Conservation (phyloP, 1,139 yeast genomes). For the Pichia sp. region DNA sequence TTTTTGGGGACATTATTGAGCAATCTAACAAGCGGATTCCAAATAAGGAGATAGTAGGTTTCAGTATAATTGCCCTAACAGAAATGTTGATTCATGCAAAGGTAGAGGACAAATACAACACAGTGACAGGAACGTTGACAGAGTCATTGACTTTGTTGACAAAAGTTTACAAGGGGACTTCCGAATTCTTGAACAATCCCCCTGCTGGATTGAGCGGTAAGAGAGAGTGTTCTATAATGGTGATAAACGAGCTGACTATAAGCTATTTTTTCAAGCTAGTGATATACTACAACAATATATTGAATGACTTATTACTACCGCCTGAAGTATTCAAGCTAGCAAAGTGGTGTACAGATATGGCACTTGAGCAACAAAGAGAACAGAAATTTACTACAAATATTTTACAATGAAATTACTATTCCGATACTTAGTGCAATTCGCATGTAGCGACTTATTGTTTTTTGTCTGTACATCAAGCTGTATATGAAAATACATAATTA, state of each 20-base stretch:
- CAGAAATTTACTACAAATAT: constrained; percentile 17
- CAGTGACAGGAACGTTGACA: constrained; percentile 50
- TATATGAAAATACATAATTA: background rate
- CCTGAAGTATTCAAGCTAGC: constrained; percentile 64
- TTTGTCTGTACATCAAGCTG: background rate
- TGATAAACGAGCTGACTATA: constrained; percentile 59
- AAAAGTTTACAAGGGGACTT: constrained; percentile 52
- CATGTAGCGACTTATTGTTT: background rate
- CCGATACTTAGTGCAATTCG: background rate
- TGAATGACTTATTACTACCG: constrained; percentile 59
- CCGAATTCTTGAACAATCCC: constrained; percentile 40
- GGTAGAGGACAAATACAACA: constrained; percentile 57
- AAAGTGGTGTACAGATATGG: constrained; percentile 66
- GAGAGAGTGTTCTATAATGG: constrained; percentile 42
- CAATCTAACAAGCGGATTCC: constrained; percentile 59
- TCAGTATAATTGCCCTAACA: constrained; percentile 59
- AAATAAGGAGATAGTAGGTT: constrained; percentile 56
- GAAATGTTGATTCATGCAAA: constrained; percentile 56
- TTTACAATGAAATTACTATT: constrained; percentile 2
- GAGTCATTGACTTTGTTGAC: constrained; percentile 58
- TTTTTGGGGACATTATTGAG: constrained; percentile 45
- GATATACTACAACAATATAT: constrained; percentile 53
- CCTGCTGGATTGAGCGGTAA: constrained; percentile 25
- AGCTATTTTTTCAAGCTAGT: constrained; percentile 62
- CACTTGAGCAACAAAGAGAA: constrained; percentile 46